These are phyloP conservation scores for Dactylellina parvicollis DNA, from an alignment of 2,329 filamentous ascomycete genomes.

Conservation along the genomic window DNA sequence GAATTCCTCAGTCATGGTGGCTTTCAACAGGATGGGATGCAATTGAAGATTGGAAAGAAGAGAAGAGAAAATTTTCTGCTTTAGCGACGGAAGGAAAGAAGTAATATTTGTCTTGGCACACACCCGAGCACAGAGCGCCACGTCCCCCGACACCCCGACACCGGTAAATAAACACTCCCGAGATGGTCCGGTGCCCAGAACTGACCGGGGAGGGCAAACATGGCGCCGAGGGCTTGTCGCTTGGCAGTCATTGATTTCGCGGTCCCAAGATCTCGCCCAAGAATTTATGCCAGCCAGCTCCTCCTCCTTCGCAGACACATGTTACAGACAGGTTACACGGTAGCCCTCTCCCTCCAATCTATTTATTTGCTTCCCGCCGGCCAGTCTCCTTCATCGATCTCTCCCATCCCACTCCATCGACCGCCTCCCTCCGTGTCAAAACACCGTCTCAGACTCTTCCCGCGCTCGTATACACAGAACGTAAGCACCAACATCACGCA, in stretches of 20 bases:
- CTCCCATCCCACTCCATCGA: conserved; percentile 4
- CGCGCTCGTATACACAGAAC: not conserved
- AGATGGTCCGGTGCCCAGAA: conserved; percentile 5
- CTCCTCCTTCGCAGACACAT: conserved; percentile 16
- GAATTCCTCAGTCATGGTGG: conserved; percentile 27
- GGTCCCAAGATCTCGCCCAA: conserved; percentile 27
- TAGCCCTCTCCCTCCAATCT: conserved; percentile 13
- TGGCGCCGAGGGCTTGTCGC: conserved; percentile 49
- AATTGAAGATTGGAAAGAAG: conserved; percentile 3
- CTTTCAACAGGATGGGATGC: not conserved
- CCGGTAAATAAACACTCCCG: no score
- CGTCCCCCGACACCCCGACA: not conserved
- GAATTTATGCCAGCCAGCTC: conserved; percentile 42
- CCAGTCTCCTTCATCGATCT: conserved; percentile 8
- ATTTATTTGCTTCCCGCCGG: conserved; percentile 10
- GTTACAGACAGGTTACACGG: conserved; percentile 7
- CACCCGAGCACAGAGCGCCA: not conserved
- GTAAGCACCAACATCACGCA: not conserved
- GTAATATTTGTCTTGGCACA: not conserved
- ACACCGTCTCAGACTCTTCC: not conserved
- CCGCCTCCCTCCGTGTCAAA: not conserved
- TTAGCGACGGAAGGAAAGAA: conserved; percentile 7
- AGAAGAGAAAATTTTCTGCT: conserved; percentile 22
- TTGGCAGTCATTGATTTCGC: conserved; percentile 40
- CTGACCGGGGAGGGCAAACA: conserved; percentile 22